Evolutionary conservation across 1,139 yeast species (phyloP), one percentile per base, ranked within the genome.

Genomic region (Hansenula sp.): DNA sequence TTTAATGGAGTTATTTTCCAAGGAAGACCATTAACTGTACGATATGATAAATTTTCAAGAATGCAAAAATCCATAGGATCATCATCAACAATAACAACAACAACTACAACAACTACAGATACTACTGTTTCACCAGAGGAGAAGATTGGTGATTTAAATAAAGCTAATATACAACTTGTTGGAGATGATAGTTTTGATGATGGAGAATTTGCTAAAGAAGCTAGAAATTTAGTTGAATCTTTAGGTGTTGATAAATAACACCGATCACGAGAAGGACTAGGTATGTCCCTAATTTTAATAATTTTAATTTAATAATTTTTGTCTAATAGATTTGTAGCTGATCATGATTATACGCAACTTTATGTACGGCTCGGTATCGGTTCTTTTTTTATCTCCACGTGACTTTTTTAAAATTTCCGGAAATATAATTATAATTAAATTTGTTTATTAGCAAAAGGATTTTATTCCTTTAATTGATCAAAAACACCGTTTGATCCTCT

Each of bases 21-120:
- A 44, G 92, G 92, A 16, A 73, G 92, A 64, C 64, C 62, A 34
- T 61, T 84, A 40, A 88, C 82, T 46, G 82, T 85, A 10, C 73
- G 90, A 51, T 80, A 77, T 40, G 90, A 90, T 36, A 70, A 71
- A 42, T 61, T 44, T 45, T 49, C 50, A 17, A 27, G 14, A 21
- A 38, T 37, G 18, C 33, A 31, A 29, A 29, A 38, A 13, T 14
- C 28, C 12, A 4, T 10, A 4, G 19, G n/a, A 12, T 30, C 22
- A 9, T 8, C 17, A 2, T 31, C 19, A 21, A 20, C 19, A 12
- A n/a, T 20, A 14, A 21, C 19, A 32, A 11, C 4, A 3, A 8
- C 19, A 22, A 18, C 29, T 6, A 14, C 32, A 18, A 11, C 14
- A 14, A 18, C 28, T 10, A 12, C n/a, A 13, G 16, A 12, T 26